These are phyloP conservation scores for barrel medic (Medicago truncatula) DNA, from an alignment of 306 rosid genomes.

Conservation along the genomic window MtrunA17r5.0-ANR NC_053046.1:37342501-37343000, in stretches of 20 bases:
- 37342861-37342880: conserved; percentile 32
- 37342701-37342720: conserved; percentile 19
- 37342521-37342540: conserved; percentile 63
- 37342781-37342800: conserved; percentile 96
- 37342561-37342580: conserved; percentile 82
- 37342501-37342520: conserved; percentile 20
- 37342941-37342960: conserved; percentile 64
- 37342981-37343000: conserved; percentile 38
- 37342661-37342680: conserved; percentile 19
- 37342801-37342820: conserved; percentile 81
- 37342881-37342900: conserved; percentile 6
- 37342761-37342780: conserved; percentile 79
- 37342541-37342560: conserved; percentile 78
- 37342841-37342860: conserved; percentile 34
- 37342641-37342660: conserved; percentile 78
- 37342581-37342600: conserved; percentile 94
- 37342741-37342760: conserved; percentile 83
- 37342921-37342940: not conserved
- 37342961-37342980: conserved; percentile 50
- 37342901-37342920: conserved; percentile 8
- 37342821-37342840: conserved; percentile 55
- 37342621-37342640: conserved; percentile 85
- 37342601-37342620: conserved; percentile 83
- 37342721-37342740: not conserved
- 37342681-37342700: not conserved